Percentiles rank a stretch among this genome's conserved stretches.
Conservation (phyloP, 805 yeast genomes). For the Pichia insulana region DNA sequence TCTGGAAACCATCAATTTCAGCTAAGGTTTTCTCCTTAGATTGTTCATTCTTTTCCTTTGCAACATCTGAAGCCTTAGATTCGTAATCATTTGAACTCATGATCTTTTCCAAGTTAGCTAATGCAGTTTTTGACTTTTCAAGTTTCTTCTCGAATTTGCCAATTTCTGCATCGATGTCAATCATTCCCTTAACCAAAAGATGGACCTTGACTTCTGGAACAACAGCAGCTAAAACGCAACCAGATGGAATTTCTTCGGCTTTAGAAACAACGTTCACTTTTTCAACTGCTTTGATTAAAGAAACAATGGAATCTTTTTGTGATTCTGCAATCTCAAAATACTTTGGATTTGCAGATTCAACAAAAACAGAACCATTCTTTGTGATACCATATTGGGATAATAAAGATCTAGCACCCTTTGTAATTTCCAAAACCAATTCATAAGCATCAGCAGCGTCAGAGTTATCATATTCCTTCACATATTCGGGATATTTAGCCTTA, state of each 20-base stretch:
- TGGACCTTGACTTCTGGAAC: conserved; percentile 78
- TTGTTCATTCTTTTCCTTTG: conserved; percentile 64
- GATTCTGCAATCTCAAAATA: conserved; percentile 45
- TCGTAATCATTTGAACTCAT: conserved; percentile 69
- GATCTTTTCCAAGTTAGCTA: conserved; percentile 59
- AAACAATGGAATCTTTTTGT: conserved; percentile 80
- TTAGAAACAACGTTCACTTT: conserved; percentile 55
- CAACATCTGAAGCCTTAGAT: conserved; percentile 74
- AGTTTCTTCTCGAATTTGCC: conserved; percentile 73
- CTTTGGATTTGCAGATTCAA: conserved; percentile 53
- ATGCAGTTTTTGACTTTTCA: conserved; percentile 50
- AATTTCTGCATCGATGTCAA: conserved; percentile 88
- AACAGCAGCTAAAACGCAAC: conserved; percentile 81
- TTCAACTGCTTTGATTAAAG: conserved; percentile 87
- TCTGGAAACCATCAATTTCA: conserved; percentile 83
- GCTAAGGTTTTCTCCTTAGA: conserved; percentile 67
- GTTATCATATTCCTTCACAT: conserved; percentile 51
- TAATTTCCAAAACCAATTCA: conserved; percentile 75
- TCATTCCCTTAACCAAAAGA: conserved; percentile 86
- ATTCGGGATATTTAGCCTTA: conserved; percentile 72
- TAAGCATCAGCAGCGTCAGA: conserved; percentile 63
- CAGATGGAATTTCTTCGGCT: conserved; percentile 62
- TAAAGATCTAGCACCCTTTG: conserved; percentile 86
- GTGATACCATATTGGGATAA: conserved; percentile 83
- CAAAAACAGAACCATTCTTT: conserved; percentile 79